phyloP scores from a whole-genome alignment of 179 eudicot species.

The Gypsophila paniculata region DNA sequence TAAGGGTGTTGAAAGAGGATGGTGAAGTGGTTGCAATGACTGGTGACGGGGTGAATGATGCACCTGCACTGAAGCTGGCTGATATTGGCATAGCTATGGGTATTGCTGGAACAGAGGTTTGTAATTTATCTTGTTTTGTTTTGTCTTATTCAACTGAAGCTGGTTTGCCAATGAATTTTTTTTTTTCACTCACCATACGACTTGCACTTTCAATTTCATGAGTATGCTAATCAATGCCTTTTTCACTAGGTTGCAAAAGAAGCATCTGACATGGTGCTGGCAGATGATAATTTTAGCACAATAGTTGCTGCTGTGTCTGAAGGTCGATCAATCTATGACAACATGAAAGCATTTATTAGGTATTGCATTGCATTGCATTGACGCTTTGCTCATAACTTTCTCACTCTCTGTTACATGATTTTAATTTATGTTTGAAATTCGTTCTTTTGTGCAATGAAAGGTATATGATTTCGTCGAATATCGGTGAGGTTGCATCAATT shows the following conservation, averaged over 20 bases:
- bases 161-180: neutral
- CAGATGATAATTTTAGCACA: constrained; percentile 94
- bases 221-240: neutral
- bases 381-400: neutral
- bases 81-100: constrained; percentile 99
- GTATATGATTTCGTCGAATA: constrained; percentile 97
- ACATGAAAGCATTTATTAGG: constrained; percentile 99
- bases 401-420: neutral
- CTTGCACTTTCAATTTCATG: neutral
- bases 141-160: neutral
- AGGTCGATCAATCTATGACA: constrained; percentile 94
- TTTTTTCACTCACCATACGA: neutral
- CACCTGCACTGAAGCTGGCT: constrained; percentile 91
- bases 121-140: neutral
- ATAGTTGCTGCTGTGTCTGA: constrained; percentile 94
- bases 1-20: constrained; percentile 54
- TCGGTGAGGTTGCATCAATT: constrained; percentile 92
- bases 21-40: constrained; percentile 99
- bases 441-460: constrained; percentile 34
- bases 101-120: constrained; percentile 95
- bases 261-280: constrained; percentile 95
- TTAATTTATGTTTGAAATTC: neutral
- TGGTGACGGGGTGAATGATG: constrained; percentile 98
- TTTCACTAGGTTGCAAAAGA: constrained; percentile 83
- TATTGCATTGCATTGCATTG: constrained; percentile 15